Evolutionary conservation across 2,329 filamentous ascomycete species (phyloP), one percentile per base, ranked within the genome.

Genomic region (Rhexocercosporidium sp.): DNA sequence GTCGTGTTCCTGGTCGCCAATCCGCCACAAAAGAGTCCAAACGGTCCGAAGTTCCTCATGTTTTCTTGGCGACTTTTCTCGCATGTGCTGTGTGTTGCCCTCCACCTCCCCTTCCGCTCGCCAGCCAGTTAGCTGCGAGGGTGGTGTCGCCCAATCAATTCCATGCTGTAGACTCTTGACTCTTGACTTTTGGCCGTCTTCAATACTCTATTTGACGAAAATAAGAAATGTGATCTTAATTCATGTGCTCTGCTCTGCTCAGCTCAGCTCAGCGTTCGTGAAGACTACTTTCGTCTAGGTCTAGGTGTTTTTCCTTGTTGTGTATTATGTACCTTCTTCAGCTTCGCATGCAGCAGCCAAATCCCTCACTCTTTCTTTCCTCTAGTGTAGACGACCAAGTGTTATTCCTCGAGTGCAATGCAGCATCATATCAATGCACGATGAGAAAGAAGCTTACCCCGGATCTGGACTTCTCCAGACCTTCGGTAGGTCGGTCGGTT

Each of bases 31-130:
- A n/a, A 62, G 46, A 53, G 61, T 54, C 56, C 68, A 72, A 72
- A 71, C 71, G 71, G 71, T 73, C 71, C 71, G 71, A 72, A 72
- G 64, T 73, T 73, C 71, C 71, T 47, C 64, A n/a, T 22, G 47
- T 18, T n/a, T n/a, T 41, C 60, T 60, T 54, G 44, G 65, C 49
- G 51, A n/a, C 20, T 46, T 25, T 66, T 27, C 63, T 66, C 59
- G 31, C 34, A 34, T 47, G 53, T 65, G 37, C 64, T 29, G n/a
- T n/a, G n/a, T n/a, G n/a, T n/a, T n/a, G n/a, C n/a, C n/a, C n/a
- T n/a, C n/a, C n/a, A n/a, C n/a, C 44, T 20, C 9, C 18, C n/a
- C 44, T n/a, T 9, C n/a, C 44, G 18, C 20, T 20, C 18, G n/a
- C 18, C n/a, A 47, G 44, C 18, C n/a, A n/a, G n/a, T n/a, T n/a